A percentile compares a stretch with the other conserved stretches of the same genome.
phyloP scores from a whole-genome alignment of 2,329 filamentous ascomycete species.

The Zymoseptoria tritici region DNA sequence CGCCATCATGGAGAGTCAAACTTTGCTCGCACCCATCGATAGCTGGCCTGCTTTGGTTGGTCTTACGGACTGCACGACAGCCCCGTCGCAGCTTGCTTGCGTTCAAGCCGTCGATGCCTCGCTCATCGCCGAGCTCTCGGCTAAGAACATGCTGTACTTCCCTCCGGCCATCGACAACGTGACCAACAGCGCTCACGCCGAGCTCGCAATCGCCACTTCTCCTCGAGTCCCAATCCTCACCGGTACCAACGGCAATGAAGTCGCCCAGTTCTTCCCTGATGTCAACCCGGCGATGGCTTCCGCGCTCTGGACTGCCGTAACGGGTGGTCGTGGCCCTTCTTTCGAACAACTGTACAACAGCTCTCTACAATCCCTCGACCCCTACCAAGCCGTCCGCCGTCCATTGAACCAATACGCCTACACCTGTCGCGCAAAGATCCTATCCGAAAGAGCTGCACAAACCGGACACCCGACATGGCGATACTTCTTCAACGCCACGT shows the following conservation, averaged over 20 bases:
- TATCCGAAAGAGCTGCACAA: background rate
- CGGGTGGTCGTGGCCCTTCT: background rate
- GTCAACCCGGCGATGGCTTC: background rate
- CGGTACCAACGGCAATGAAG: background rate
- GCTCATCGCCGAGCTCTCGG: background rate
- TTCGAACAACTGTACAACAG: background rate
- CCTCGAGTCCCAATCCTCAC: background rate
- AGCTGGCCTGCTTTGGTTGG: background rate
- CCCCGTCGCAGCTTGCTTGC: background rate
- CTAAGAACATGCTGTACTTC: background rate
- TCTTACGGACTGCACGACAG: background rate
- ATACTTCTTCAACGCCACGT: conserved; percentile 2
- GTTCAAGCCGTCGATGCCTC: background rate
- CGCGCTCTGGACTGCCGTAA: background rate
- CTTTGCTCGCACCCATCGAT: background rate
- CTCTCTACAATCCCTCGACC: background rate
- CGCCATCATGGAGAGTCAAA: background rate
- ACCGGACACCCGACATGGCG: background rate
- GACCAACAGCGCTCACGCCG: background rate
- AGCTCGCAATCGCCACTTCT: background rate
- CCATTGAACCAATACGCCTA: background rate
- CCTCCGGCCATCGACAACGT: background rate
- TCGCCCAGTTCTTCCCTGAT: background rate
- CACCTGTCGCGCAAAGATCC: background rate
- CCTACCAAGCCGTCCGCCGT: background rate